Evolutionary conservation across 2,329 filamentous ascomycete genomes (phyloP).

Genomic region (Camillea tinctor): DNA sequence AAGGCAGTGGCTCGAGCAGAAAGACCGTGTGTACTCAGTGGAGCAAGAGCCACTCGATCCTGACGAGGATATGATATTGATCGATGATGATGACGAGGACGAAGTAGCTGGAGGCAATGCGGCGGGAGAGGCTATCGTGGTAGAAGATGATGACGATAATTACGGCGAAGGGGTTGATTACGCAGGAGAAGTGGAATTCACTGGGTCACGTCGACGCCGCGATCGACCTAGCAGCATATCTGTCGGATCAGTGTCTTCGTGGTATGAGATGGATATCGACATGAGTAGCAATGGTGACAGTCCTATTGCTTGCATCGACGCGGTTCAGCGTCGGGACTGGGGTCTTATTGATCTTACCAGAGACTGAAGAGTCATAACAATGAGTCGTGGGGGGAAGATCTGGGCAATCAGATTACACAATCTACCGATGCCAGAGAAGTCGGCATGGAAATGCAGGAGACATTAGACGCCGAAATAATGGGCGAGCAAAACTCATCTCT

Average conservation of each 20-base stretch:
- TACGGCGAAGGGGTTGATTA: constrained; percentile 3
- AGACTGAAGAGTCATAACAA: not conserved
- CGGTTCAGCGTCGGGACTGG: constrained; percentile 9
- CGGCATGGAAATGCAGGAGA: no score
- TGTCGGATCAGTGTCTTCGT: constrained; percentile 3
- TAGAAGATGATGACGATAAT: constrained; percentile 1
- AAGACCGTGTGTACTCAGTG: constrained; percentile 37
- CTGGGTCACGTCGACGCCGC: constrained; percentile 11
- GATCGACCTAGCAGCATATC: constrained; percentile 5
- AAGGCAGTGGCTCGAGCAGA: constrained; percentile 42
- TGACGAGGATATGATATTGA: constrained; percentile 12
- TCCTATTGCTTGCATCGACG: constrained; percentile 7
- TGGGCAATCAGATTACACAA: no score
- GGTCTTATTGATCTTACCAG: constrained; percentile 14
- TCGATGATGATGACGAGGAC: constrained; percentile 12
- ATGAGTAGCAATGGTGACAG: constrained; percentile 3
- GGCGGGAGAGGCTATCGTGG: not conserved
- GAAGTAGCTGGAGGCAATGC: not conserved
- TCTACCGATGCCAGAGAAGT: no score
- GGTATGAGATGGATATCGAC: constrained; percentile 23
- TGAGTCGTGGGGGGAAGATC: no score
- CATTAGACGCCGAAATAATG: no score
- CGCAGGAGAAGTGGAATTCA: constrained; percentile 16
- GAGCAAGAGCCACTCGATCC: constrained; percentile 20
- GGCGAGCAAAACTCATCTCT: no score